Evolutionary conservation across 1,284 basidiomycete species (phyloP).

Genomic region (Hemileia vastatrix): DNA sequence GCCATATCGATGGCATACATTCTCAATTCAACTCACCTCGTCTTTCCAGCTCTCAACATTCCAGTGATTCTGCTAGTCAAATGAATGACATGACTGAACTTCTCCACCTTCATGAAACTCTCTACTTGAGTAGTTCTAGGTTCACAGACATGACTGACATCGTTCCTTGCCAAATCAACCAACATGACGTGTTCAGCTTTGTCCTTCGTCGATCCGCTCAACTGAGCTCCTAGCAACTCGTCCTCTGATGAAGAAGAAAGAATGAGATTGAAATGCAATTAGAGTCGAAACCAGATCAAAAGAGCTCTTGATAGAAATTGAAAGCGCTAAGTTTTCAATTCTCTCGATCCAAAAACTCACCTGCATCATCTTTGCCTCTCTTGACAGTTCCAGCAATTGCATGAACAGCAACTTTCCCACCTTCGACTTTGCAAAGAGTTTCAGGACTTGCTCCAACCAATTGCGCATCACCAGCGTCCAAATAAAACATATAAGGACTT

Average conservation of each 20-base stretch:
- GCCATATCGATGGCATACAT: background rate
- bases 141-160: constrained; percentile 94
- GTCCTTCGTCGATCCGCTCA: constrained; percentile 82
- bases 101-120: constrained; percentile 84
- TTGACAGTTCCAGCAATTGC: constrained; percentile 94
- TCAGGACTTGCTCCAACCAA: constrained; percentile 96
- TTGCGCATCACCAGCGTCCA: constrained; percentile 60
- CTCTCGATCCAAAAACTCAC: no score
- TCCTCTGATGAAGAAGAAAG: constrained; percentile 72
- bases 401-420: constrained; percentile 88
- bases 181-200: constrained; percentile 98
- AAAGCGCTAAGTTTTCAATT: background rate
- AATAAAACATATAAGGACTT: constrained; percentile 98
- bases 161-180: constrained; percentile 96
- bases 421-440: constrained; percentile 82
- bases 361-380: constrained; percentile 57
- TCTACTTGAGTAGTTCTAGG: constrained; percentile 94
- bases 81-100: constrained; percentile 97
- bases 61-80: constrained; percentile 93
- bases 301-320: background rate
- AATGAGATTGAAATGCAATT: background rate
- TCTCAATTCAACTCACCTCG: constrained; percentile 52
- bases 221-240: constrained; percentile 59
- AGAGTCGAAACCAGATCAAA: background rate
- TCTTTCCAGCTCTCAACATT: constrained; percentile 66